Base-by-base conservation (phyloP, 2,329 filamentous ascomycete species). In the Rhynchosporium agropyri region DNA sequence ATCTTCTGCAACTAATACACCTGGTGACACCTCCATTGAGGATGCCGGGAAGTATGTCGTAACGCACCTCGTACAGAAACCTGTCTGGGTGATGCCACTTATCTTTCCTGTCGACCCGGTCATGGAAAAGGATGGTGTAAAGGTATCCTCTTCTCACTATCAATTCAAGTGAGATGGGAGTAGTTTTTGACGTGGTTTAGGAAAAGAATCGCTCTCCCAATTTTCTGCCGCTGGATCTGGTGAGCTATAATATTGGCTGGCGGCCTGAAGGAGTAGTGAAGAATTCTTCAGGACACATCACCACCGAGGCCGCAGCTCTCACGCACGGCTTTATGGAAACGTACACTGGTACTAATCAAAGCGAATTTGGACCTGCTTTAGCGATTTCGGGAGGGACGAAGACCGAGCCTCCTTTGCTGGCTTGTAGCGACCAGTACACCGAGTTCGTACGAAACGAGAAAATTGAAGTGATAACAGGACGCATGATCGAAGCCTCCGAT, bases 191-290 rank as follows among this genome's bases (percentile, higher is more conserved):
- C 1, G 79, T 79, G 8, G 20, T 8, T 15, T 38, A 74, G 72
- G 36, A 60, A 33, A 62, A 63, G n/a, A 74, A 74, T 2, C 73
- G 80, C 0, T 80, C 82, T 0, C 82, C 87, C 0, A 81, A 82
- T 0, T 93, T 93, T 68, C 74, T 92, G 0, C 91, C 91, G 0
- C 76, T 92, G 7, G 91, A 96, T 73, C 79, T 94, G 49, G 78
- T 82, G 2, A 84, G 90, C 1, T 92, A 90, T 71, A 91, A 95
- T 69, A 75, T 90, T 4, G 81, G 80, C 33, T 84, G 84, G 60
- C 81, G 89, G 4, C 83, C 85, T 0, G 74, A 78, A 0, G 80
- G 79, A 8, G 83, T 84, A 0, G 77, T 93, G 1, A 76, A 76
- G 5, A 88, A 92, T 65, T 81, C 78, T 0, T 85, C 89, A 55